Evolutionary conservation across 164 flowering plant genomes (phyloP), one percentile per base, ranked within the genome.

Genomic region (Brasenia schreberi): DNA sequence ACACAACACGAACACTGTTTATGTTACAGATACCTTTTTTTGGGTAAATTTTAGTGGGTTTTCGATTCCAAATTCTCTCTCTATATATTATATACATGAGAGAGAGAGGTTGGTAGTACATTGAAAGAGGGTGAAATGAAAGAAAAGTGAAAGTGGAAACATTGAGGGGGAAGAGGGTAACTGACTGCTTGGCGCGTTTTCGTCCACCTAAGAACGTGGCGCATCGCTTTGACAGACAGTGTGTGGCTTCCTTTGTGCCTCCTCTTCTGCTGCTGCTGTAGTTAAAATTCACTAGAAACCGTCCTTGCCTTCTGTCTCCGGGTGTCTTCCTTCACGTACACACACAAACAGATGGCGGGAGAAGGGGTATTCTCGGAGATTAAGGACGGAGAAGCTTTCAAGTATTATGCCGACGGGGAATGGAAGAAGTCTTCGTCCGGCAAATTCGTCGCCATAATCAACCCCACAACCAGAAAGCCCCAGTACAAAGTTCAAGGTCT

Each of bases 401-500:
- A 88, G 68, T 95, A 92, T 79, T 95, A 95, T 80, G 70, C 82
- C 7, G 97, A 90, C 12, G 94, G 97, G 18, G 96, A 86, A 71
- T 95, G 99, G 99, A 87, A 77, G 79, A 77, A 69, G 62, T 92
- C 97, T 3, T 69, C 88, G 49, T 92, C 97, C 5, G 96, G 97
- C 0, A 90, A 90, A 70, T 76, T 83, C 56, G 99, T 95, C 19
- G 27, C 90, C 56, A 95, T 95, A 58, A 74, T 95, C 77, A 95
- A 95, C 66, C 99, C 98, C 1, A 85, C 97, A 42, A 88, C 96
- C 1, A 75, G 98, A 23, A 92, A 87, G 69, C 81, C 88, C 12
- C 97, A 92, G 69, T 95, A 81, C 81, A 95, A 82, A 67, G 99
- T 95, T 77, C 99, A 95, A 88, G 99, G 97, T 95, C 19, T 12